phyloP scores from a whole-genome alignment of 2,329 filamentous ascomycete genomes.

The Xylaria sp. region DNA sequence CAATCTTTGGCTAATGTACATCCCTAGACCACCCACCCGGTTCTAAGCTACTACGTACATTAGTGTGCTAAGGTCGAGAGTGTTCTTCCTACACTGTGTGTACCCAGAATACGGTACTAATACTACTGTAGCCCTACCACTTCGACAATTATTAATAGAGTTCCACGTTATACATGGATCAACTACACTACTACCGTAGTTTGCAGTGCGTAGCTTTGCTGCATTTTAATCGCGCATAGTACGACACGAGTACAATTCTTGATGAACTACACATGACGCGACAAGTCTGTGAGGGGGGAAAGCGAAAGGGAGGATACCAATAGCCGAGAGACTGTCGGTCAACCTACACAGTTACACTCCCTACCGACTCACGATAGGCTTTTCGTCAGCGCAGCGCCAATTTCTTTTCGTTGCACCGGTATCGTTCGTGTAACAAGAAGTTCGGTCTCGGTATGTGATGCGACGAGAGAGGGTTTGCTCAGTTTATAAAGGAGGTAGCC shows the following conservation, averaged over 20 bases:
- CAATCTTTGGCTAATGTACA: not conserved
- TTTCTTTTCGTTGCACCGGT: conserved; percentile 6
- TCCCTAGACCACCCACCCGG: not conserved
- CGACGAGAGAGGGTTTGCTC: not conserved
- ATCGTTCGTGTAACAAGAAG: not conserved
- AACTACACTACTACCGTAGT: not conserved
- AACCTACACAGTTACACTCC: not conserved
- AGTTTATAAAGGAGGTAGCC: not conserved
- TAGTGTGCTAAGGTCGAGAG: not conserved
- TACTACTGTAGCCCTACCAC: not conserved
- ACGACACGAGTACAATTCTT: not conserved
- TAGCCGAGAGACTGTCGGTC: not conserved
- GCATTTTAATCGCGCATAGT: conserved; percentile 41
- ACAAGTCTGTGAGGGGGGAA: not conserved
- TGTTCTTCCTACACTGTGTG: not conserved
- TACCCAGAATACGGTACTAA: not conserved
- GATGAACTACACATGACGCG: conserved; percentile 5
- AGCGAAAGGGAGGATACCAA: not conserved
- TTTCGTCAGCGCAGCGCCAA: not conserved
- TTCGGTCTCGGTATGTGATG: not conserved
- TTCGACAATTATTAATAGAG: conserved; percentile 11
- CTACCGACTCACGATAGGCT: not conserved
- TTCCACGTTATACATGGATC: conserved; percentile 16
- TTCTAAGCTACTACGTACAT: not conserved
- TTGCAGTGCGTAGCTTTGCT: conserved; percentile 9